phyloP scores from a whole-genome alignment of 177 flowering plant genomes.

The Vitis hybrid region DNA sequence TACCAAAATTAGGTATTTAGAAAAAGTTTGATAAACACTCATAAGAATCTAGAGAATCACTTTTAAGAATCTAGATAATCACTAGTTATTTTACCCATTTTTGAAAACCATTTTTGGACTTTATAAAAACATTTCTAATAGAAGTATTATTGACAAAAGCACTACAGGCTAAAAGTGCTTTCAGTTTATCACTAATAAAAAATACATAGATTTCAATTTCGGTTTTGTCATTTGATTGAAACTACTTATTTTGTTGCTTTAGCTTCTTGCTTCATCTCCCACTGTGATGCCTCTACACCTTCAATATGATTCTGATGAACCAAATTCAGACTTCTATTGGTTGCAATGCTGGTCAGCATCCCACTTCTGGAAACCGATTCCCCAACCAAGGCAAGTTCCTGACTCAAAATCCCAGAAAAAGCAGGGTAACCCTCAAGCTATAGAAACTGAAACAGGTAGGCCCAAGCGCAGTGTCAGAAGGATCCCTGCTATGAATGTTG shows the following conservation, averaged over 20 bases:
- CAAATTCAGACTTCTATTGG: slow-evolving; percentile 80
- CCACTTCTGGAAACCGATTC: slow-evolving; percentile 59
- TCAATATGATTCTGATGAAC: slow-evolving; percentile 55
- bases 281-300: slow-evolving; percentile 45
- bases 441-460: slow-evolving; percentile 44
- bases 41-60: no score
- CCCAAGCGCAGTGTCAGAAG: slow-evolving; percentile 60
- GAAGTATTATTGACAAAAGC: no score
- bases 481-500: slow-evolving; percentile 40
- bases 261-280: slow-evolving; percentile 62
- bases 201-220: not conserved
- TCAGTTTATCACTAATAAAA: not conserved
- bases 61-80: no score
- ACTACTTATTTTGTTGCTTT: slow-evolving; percentile 15
- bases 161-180: no score
- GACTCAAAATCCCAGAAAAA: slow-evolving; percentile 46
- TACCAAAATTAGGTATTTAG: no score
- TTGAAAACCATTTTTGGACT: no score
- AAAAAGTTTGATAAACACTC: no score
- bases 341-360: slow-evolving; percentile 80
- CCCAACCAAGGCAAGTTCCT: slow-evolving; percentile 42
- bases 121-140: no score
- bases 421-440: slow-evolving; percentile 24
- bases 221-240: slow-evolving; percentile 1
- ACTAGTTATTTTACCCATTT: no score